These are phyloP conservation scores for Nannochloris sp. DNA, from an alignment of 139 green algal species.

Conservation along the genomic window DNA sequence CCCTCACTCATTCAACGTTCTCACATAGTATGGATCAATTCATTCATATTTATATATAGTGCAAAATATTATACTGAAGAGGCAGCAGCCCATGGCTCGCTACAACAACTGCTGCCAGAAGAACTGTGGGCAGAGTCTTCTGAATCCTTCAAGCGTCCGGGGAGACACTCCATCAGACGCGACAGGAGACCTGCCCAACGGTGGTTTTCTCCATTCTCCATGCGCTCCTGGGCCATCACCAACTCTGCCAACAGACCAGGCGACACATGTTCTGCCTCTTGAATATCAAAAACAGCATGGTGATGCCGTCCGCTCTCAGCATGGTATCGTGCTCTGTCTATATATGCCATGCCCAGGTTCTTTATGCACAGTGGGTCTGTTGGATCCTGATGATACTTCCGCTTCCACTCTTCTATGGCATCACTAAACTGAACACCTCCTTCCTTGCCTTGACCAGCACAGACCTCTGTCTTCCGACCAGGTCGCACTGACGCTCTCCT, in stretches of 20 bases:
- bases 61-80: neutral
- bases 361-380: neutral
- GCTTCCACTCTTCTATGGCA: neutral
- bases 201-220: too few species aligned
- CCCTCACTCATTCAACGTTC: neutral
- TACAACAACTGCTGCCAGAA: too few species aligned
- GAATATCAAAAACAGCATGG: constrained; percentile 20
- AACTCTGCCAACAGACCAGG: neutral
- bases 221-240: neutral
- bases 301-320: constrained; percentile 2
- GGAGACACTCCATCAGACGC: too few species aligned
- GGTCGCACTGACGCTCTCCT: neutral
- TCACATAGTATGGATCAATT: neutral
- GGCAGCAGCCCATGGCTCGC: too few species aligned
- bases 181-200: too few species aligned
- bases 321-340: neutral
- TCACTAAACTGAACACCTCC: neutral
- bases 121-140: too few species aligned
- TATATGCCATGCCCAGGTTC: constrained; percentile 6
- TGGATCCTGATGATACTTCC: neutral
- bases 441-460: neutral
- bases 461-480: neutral
- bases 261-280: constrained; percentile 9
- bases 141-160: too few species aligned
- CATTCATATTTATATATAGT: neutral